A percentile compares a stretch with the other conserved stretches of the same genome.
These are phyloP conservation scores for Schwanniomyces pseudopolymorphus DNA, from an alignment of 805 yeast species.

Conservation along the genomic window DNA sequence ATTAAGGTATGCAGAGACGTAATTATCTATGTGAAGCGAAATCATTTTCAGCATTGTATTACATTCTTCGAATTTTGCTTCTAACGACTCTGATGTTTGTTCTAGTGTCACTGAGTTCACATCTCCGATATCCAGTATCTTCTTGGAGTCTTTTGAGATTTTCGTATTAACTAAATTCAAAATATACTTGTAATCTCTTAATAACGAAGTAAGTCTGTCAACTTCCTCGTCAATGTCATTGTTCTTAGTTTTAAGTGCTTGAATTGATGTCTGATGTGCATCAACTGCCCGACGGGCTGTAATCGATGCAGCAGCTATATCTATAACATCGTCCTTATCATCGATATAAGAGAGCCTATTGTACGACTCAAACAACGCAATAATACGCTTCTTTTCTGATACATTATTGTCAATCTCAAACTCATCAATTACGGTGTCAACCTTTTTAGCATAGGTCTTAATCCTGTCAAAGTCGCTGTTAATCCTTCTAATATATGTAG, in stretches of 20 bases:
- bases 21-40: not conserved
- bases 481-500: constrained; percentile 16
- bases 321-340: constrained; percentile 28
- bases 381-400: constrained; percentile 11
- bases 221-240: not conserved
- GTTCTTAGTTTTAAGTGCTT: constrained; percentile 1
- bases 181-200: not conserved
- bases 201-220: not conserved
- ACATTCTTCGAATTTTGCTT: not conserved
- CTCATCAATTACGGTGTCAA: constrained; percentile 17
- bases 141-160: constrained; percentile 1
- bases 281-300: not conserved
- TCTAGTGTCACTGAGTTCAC: not conserved
- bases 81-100: not conserved
- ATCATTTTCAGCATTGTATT: not conserved
- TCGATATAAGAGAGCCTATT: constrained; percentile 22
- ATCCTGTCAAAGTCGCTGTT: constrained; percentile 18
- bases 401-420: constrained; percentile 3
- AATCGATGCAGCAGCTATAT: constrained; percentile 22
- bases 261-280: not conserved
- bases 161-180: constrained; percentile 2
- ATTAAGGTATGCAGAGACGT: not conserved
- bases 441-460: constrained; percentile 17
- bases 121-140: constrained; percentile 3
- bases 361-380: constrained; percentile 19